phyloP scores from a whole-genome alignment of 768 basidiomycete genomes.

The Phylloporus scabripes region DNA sequence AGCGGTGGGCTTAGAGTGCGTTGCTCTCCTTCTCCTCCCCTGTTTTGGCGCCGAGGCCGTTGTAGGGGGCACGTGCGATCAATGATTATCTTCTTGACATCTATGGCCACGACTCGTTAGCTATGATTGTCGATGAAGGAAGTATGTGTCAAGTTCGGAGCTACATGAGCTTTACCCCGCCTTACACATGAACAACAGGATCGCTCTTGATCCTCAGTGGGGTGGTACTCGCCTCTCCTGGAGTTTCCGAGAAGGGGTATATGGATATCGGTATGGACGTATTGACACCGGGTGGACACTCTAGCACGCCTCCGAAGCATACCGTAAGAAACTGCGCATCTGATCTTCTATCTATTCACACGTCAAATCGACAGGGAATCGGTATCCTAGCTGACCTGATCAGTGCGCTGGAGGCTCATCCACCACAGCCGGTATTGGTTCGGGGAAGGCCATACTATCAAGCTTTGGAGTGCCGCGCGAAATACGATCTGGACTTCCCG shows the following conservation, averaged over 20 bases:
- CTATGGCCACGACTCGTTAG: conserved; percentile 47
- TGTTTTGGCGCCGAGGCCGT: background rate
- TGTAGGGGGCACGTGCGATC: conserved; percentile 41
- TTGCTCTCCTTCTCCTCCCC: background rate
- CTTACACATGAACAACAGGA: conserved; percentile 18
- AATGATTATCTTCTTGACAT: conserved; percentile 34
- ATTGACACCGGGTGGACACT: conserved; percentile 48
- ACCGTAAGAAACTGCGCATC: conserved; percentile 33
- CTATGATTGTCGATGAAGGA: conserved; percentile 58
- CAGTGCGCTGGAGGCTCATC: conserved; percentile 43
- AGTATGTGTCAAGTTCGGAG: conserved; percentile 24
- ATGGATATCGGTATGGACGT: conserved; percentile 40
- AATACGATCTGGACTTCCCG: conserved; percentile 34
- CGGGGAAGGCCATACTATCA: conserved; percentile 25
- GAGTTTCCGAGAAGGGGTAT: conserved; percentile 40
- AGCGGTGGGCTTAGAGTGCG: conserved; percentile 35
- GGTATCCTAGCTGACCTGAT: conserved; percentile 48
- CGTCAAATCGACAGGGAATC: conserved; percentile 31
- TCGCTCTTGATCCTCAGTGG: conserved; percentile 27
- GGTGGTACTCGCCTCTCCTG: conserved; percentile 28
- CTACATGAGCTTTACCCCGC: background rate
- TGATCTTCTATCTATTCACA: background rate
- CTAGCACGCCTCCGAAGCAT: conserved; percentile 47
- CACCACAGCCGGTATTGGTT: conserved; percentile 31
- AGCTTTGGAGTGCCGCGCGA: conserved; percentile 38